These are phyloP conservation scores for Calocybe indica DNA, from an alignment of 768 basidiomycete species.

Conservation along the genomic window DNA sequence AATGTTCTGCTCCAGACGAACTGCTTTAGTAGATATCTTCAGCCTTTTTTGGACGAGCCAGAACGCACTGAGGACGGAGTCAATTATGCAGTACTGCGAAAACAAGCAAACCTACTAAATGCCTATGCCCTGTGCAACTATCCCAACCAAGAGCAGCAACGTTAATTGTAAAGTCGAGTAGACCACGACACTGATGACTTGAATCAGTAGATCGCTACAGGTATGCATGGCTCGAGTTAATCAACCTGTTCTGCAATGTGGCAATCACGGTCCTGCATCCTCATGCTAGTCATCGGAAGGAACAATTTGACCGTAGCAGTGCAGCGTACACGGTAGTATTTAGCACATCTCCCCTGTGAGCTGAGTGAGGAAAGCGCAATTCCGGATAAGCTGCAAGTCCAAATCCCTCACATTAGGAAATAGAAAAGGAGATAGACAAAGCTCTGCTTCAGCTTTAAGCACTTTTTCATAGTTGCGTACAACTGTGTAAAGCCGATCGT, in stretches of 20 bases:
- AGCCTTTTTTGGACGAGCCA: slow-evolving; percentile 67
- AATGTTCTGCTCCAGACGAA: slow-evolving; percentile 14
- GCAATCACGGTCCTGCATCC: slow-evolving; percentile 55
- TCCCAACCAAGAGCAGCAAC: slow-evolving; percentile 59
- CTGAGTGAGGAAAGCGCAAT: neutral
- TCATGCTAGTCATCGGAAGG: neutral
- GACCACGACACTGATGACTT: slow-evolving; percentile 45
- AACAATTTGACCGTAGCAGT: neutral
- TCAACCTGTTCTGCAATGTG: slow-evolving; percentile 65
- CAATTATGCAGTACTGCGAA: neutral
- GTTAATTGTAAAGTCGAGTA: slow-evolving; percentile 73
- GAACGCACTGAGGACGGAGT: slow-evolving; percentile 37
- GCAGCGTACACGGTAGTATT: slow-evolving; percentile 64
- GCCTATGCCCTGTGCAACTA: slow-evolving; percentile 57
- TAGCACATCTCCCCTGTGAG: slow-evolving; percentile 63
- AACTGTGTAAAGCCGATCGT: slow-evolving; percentile 69
- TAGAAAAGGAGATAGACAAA: slow-evolving; percentile 72
- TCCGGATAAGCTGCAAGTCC: neutral
- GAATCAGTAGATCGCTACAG: neutral
- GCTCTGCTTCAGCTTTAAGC: slow-evolving; percentile 64
- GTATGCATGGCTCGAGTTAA: neutral
- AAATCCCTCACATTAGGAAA: slow-evolving; percentile 56
- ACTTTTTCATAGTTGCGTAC: slow-evolving; percentile 56
- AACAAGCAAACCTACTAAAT: slow-evolving; percentile 48
- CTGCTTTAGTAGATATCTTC: slow-evolving; percentile 58